phyloP scores from a whole-genome alignment of 106 monocot genomes.

The Allium fistulosum region DNA sequence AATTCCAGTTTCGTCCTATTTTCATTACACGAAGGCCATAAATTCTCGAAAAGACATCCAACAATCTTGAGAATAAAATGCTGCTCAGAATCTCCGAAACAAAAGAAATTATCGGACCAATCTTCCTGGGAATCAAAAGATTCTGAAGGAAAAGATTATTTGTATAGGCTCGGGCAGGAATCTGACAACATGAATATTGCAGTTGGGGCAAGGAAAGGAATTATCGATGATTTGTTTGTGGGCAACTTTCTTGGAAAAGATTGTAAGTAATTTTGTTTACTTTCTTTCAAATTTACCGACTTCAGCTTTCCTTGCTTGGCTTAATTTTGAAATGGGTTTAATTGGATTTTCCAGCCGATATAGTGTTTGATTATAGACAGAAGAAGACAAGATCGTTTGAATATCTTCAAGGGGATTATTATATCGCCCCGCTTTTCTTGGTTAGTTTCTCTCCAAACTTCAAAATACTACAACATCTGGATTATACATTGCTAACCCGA shows the following conservation, averaged over 20 bases:
- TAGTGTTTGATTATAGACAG: constrained; percentile 92
- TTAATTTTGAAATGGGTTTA: background rate
- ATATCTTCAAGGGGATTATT: constrained; percentile 84
- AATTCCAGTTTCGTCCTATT: no score
- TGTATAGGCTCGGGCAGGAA: constrained; percentile 73
- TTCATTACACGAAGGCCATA: no score
- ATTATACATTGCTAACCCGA: no score
- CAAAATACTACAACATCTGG: no score
- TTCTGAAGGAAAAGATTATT: constrained; percentile 58
- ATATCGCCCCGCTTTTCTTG: constrained; percentile 77
- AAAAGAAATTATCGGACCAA: constrained; percentile 58
- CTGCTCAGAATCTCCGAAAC: background rate
- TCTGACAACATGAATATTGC: constrained; percentile 82
- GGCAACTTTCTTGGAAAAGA: constrained; percentile 86
- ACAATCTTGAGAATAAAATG: background rate
- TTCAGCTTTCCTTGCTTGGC: background rate
- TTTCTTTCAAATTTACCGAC: background rate
- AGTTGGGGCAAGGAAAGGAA: constrained; percentile 66
- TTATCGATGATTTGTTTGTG: constrained; percentile 79
- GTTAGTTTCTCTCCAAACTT: constrained; percentile 12
- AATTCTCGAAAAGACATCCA: no score
- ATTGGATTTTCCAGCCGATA: constrained; percentile 60
- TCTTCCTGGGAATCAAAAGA: constrained; percentile 85
- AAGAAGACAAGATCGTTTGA: constrained; percentile 90
- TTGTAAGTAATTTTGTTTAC: constrained; percentile 14